Conservation (phyloP, 495 filamentous ascomycete species). For the Penicillium flavigenum region DNA sequence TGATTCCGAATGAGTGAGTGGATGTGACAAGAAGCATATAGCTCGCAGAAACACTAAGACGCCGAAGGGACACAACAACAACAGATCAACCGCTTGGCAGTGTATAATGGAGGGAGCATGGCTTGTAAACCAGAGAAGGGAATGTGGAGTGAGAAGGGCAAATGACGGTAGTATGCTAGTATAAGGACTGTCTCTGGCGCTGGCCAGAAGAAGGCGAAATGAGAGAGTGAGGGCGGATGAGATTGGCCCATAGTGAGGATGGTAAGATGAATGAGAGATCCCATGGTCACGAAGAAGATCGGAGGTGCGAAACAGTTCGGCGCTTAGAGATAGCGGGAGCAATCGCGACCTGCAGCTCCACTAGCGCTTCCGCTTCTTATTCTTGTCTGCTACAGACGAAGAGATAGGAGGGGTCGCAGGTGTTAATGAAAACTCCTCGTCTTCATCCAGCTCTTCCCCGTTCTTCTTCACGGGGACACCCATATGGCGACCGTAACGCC, state of each 20-base stretch:
- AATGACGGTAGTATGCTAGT: constrained; percentile 10
- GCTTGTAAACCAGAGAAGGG: constrained; percentile 21
- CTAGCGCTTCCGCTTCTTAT: constrained; percentile 72
- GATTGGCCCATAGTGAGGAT: constrained; percentile 9
- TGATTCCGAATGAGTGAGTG: constrained; percentile 28
- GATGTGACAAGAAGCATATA: constrained; percentile 23
- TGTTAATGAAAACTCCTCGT: constrained; percentile 33
- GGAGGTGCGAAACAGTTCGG: constrained; percentile 5
- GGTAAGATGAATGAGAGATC: constrained; percentile 11
- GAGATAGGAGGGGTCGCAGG: constrained; percentile 34
- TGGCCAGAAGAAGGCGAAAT: constrained; percentile 16
- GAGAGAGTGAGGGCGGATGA: constrained; percentile 16
- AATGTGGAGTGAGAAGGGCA: constrained; percentile 21
- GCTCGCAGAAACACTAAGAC: constrained; percentile 24
- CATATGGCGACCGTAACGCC: constrained; percentile 95
- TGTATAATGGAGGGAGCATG: constrained; percentile 25
- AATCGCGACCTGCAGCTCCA: constrained; percentile 5
- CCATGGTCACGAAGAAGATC: constrained; percentile 4
- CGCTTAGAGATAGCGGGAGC: neutral
- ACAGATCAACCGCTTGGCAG: constrained; percentile 33
- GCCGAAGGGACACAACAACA: constrained; percentile 21
- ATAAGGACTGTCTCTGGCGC: constrained; percentile 26
- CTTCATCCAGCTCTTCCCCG: constrained; percentile 35
- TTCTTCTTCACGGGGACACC: constrained; percentile 83
- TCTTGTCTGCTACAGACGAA: constrained; percentile 52